Conservation (phyloP, 140 eudicot species). For the Erigeron philadelphicus region DNA sequence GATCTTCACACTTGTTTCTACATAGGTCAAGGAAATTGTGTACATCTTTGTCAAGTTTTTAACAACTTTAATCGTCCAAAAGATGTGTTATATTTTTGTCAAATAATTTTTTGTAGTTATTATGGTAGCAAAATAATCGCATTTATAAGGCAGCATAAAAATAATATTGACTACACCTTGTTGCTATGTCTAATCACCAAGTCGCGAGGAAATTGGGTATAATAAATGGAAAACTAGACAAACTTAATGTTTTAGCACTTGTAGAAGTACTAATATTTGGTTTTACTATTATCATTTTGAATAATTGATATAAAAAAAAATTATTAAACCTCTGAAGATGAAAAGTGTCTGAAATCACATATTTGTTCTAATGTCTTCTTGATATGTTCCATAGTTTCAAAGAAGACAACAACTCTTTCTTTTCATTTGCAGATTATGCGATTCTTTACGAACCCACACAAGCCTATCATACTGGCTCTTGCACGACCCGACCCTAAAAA, state of each 20-base stretch:
- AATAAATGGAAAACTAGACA: not conserved
- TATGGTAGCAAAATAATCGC: not conserved
- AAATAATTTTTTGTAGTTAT: not conserved
- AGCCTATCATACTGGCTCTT: slow-evolving; percentile 83
- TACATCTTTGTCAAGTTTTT: not conserved
- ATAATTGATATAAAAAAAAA: no score
- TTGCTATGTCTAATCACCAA: not conserved
- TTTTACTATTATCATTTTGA: no score
- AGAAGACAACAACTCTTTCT: slow-evolving; percentile 4
- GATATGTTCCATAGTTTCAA: not conserved
- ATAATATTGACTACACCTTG: not conserved
- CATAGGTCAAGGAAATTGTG: not conserved
- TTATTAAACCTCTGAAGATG: no score
- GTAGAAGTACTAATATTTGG: not conserved
- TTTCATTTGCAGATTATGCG: slow-evolving; percentile 54
- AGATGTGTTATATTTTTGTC: no score
- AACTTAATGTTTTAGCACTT: not conserved
- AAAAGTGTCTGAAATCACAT: not conserved
- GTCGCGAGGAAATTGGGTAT: no score
- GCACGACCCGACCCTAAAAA: slow-evolving; percentile 87
- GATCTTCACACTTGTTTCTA: not conserved
- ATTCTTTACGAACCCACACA: slow-evolving; percentile 70
- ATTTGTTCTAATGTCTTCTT: not conserved
- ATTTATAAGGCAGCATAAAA: not conserved
- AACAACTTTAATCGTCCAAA: not conserved